Base-by-base conservation (phyloP, 2,329 filamentous ascomycete genomes). In the Beauveria medogensis region DNA sequence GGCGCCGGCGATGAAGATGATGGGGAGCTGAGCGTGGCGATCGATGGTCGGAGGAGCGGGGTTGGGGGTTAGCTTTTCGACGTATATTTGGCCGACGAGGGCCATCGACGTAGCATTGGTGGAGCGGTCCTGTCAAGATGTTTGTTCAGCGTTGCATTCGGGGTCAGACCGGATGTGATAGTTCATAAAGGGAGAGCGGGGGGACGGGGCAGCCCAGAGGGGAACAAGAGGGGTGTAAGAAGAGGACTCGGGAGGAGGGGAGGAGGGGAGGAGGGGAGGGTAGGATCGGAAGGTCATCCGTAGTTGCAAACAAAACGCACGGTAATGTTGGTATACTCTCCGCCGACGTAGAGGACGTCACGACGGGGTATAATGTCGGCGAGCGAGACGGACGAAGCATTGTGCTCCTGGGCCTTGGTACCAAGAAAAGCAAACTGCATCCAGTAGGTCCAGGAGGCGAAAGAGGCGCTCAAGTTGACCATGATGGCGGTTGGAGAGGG, bases 1-100 rank as follows among this genome's bases (percentile, higher is more conserved):
- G 20, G 69, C 69, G 37, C 70, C 70, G 55, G 70, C 69, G 53
- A 71, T 68, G 67, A 72, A 72, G 61, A 72, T 67, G 24, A 72
- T 64, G 8, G 69, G 69, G n/a, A 67, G 67, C 6, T 65, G 52
- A 12, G 66, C 65, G 12, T 60, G 63, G n/a, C 16, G 6, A 10
- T 34, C 41, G 28, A n/a, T 20, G 16, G 34, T 14, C 5, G 44
- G 64, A 9, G 64, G 60, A 3, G 62, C 46, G 10, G 61, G 62
- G 24, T 63, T 28, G 5, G 69, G 69, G 5, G 69, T 69, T 47
- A 71, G 69, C 64, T 71, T 72, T 63, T 71, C 70, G 50, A 71
- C 69, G 57, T 70, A 72, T 22, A 72, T 67, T 60, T 71, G 69
- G 63, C 55, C 66, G 63, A 58, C 67, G 63, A 64, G 65, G 65